Evolutionary conservation across 441 rosid genomes (phyloP).

Genomic region (Euphorbia corollata): DNA sequence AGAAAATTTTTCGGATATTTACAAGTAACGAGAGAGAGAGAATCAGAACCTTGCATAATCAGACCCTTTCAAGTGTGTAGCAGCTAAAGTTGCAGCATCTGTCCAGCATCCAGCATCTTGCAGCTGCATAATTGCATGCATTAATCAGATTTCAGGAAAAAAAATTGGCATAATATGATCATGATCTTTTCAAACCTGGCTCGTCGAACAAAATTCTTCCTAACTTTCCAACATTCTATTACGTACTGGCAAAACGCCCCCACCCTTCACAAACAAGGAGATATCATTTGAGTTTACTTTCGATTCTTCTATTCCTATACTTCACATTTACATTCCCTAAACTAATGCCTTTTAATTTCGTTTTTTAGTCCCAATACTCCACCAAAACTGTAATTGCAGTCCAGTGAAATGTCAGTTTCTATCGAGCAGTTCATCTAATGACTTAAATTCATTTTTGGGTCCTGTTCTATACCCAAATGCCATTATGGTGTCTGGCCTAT

Average conservation of each 20-base stretch:
- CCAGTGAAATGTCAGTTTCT: not conserved
- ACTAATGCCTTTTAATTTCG: not conserved
- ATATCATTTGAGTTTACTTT: not conserved
- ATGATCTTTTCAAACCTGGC: not conserved
- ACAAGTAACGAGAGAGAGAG: not conserved
- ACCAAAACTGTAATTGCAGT: not conserved
- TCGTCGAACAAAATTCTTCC: not conserved
- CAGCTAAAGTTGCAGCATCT: constrained; percentile 96
- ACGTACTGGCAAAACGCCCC: not conserved
- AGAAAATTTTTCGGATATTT: not conserved
- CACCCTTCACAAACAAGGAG: not conserved
- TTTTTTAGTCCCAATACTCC: not conserved
- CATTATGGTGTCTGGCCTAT: too few species aligned
- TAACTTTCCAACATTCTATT: not conserved
- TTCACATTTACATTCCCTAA: not conserved
- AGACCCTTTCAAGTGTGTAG: constrained; percentile 88
- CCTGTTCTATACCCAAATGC: too few species aligned
- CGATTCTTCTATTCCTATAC: not conserved
- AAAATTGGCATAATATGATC: not conserved
- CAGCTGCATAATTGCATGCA: constrained; percentile 41
- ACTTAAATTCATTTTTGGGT: too few species aligned
- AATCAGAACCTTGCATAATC: constrained; percentile 54
- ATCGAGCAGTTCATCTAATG: too few species aligned
- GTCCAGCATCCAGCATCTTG: constrained; percentile 99
- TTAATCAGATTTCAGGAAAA: constrained; percentile 4